Conservation (phyloP, 1,284 basidiomycete species). For the Sporisorium graminicola region DNA sequence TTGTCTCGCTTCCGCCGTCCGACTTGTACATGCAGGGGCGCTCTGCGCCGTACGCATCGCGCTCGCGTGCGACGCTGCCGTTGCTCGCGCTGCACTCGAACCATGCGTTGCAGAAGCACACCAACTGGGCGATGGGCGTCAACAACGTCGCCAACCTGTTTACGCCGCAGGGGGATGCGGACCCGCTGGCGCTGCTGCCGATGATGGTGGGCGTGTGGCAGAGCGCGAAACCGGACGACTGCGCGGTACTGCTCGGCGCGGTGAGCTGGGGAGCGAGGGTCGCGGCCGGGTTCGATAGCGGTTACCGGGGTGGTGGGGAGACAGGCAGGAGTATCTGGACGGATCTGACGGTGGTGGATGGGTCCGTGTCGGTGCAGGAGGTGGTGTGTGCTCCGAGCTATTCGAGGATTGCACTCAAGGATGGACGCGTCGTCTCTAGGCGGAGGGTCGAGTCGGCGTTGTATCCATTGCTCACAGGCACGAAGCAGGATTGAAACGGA, state of each 20-base stretch:
- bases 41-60: conserved; percentile 16
- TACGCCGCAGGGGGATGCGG: conserved; percentile 53
- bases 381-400: conserved; percentile 22
- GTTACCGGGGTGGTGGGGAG: neutral
- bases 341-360: conserved; percentile 24
- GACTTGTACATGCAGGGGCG: conserved; percentile 57
- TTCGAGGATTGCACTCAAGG: conserved; percentile 20
- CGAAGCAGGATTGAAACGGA: no score
- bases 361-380: conserved; percentile 8
- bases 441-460: conserved; percentile 11
- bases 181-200: conserved; percentile 47
- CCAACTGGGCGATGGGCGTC: conserved; percentile 34
- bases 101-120: neutral
- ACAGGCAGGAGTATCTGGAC: neutral
- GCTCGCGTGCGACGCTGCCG: conserved; percentile 35
- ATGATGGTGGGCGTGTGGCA: conserved; percentile 47
- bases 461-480: neutral
- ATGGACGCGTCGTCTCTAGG: conserved; percentile 9
- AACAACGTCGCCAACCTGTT: conserved; percentile 57
- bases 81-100: conserved; percentile 15
- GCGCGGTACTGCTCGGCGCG: conserved; percentile 16
- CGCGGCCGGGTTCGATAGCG: conserved; percentile 4
- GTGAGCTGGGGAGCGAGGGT: conserved; percentile 6
- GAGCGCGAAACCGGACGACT: conserved; percentile 22
- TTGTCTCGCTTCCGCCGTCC: conserved; percentile 34